Conservation (phyloP, 2,329 filamentous ascomycete genomes). For the Diplodia intermedia region DNA sequence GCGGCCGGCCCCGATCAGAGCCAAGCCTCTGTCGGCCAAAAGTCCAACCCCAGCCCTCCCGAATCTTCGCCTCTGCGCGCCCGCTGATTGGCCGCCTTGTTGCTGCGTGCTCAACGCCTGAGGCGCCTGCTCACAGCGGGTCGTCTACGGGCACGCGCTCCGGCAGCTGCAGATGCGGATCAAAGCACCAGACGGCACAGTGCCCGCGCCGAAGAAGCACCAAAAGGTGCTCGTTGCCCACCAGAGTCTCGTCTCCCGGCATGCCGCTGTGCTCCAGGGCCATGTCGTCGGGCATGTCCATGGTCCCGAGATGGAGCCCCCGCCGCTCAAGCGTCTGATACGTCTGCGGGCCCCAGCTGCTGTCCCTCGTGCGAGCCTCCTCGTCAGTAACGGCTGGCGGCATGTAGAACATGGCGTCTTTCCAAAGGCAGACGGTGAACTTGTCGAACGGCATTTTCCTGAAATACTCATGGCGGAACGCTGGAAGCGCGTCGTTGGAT, state of each 20-base stretch:
- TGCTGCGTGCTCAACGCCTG: background rate
- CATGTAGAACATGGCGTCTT: conserved; percentile 21
- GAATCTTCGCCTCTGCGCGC: background rate
- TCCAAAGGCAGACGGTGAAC: conserved; percentile 23
- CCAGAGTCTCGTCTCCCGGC: conserved; percentile 15
- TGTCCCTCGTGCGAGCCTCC: conserved; percentile 22
- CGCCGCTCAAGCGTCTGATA: conserved; percentile 22
- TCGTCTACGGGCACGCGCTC: conserved; percentile 13
- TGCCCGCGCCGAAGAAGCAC: conserved; percentile 3
- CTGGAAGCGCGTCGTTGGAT: background rate
- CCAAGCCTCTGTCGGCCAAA: conserved; percentile 6
- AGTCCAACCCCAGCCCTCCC: conserved; percentile 2
- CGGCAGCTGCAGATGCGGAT: conserved; percentile 31
- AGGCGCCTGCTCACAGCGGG: background rate
- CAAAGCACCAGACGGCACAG: conserved; percentile 32
- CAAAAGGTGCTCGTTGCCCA: conserved; percentile 32
- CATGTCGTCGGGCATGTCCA: conserved; percentile 20
- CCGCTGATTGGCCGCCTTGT: conserved; percentile 15
- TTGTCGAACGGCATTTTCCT: conserved; percentile 19
- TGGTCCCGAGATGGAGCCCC: conserved; percentile 16
- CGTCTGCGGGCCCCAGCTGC: conserved; percentile 23
- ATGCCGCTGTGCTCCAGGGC: conserved; percentile 20
- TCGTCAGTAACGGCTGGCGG: conserved; percentile 20
- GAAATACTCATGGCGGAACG: conserved; percentile 18
- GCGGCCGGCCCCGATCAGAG: conserved; percentile 20